Conservation (phyloP, 2,329 filamentous ascomycete species). For the Neurospora sp. region DNA sequence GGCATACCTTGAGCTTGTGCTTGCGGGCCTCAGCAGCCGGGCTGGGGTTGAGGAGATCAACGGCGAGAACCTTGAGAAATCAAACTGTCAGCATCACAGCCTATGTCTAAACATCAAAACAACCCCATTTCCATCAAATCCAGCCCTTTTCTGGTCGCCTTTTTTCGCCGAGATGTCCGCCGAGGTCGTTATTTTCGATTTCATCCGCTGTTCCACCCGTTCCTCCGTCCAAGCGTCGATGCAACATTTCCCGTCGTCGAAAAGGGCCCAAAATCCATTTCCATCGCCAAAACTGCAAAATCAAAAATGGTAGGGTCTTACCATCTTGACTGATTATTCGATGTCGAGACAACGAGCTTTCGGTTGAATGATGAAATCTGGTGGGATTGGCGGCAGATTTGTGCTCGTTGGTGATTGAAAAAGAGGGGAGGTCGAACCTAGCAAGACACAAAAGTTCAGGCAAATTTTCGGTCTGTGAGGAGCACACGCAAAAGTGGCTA, state of each 20-base stretch:
- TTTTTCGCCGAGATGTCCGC: neutral
- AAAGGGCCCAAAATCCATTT: neutral
- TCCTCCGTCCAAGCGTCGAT: neutral
- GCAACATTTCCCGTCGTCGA: neutral
- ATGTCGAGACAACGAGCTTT: conserved; percentile 34
- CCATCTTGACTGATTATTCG: conserved; percentile 56
- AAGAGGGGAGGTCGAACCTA: conserved; percentile 25
- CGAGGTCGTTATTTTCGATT: neutral
- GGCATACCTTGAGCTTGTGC: conserved; percentile 99
- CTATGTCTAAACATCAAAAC: conserved; percentile 1
- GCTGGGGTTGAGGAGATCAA: conserved; percentile 99
- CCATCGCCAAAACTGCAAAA: conserved; percentile 6
- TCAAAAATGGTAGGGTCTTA: conserved; percentile 34
- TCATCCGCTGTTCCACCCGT: neutral
- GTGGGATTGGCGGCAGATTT: conserved; percentile 38
- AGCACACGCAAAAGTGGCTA: conserved; percentile 21
- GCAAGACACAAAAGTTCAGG: conserved; percentile 39
- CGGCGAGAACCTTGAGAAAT: conserved; percentile 82
- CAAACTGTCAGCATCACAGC: conserved; percentile 36
- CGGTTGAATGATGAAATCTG: conserved; percentile 44
- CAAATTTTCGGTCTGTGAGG: conserved; percentile 22
- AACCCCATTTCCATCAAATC: conserved; percentile 3
- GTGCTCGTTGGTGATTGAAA: conserved; percentile 39
- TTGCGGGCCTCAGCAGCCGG: conserved; percentile 97
- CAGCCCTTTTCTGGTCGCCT: neutral